Evolutionary conservation across 202 grass and related monocot genomes (phyloP).

Genomic region (Sporobolus alterniflorus): DNA sequence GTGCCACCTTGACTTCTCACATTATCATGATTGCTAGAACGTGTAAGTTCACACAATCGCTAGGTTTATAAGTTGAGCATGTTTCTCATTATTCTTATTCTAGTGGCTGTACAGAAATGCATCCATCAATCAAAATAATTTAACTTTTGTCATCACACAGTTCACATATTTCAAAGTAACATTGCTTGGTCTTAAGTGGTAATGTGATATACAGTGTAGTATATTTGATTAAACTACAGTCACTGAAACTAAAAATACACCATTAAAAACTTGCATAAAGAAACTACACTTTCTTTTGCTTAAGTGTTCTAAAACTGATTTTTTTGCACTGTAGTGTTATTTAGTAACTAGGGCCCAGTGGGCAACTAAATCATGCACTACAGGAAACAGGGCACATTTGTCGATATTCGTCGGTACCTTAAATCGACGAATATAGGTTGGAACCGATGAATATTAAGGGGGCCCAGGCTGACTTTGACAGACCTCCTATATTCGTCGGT

Average conservation of each 20-base stretch:
- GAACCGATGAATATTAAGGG: no score
- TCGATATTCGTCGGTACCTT: no score
- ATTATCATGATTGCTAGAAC: background rate
- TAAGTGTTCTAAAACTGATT: no score
- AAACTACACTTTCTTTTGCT: background rate
- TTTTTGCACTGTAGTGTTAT: no score
- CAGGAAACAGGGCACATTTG: no score
- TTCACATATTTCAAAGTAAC: background rate
- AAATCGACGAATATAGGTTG: no score
- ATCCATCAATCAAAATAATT: background rate
- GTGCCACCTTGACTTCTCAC: background rate
- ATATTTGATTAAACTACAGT: background rate
- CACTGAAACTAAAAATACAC: background rate
- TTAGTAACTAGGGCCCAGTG: no score
- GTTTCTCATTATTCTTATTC: slow-evolving; percentile 1
- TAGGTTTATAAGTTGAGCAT: background rate
- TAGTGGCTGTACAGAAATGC: background rate
- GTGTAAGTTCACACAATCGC: background rate
- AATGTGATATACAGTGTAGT: background rate
- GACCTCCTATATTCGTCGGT: no score
- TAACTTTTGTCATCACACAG: background rate
- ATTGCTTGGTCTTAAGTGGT: background rate
- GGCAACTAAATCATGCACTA: no score
- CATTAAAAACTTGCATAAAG: background rate
- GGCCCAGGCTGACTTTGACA: no score